Conservation (phyloP, 2,329 filamentous ascomycete genomes). For the Monosporascus ibericus region DNA sequence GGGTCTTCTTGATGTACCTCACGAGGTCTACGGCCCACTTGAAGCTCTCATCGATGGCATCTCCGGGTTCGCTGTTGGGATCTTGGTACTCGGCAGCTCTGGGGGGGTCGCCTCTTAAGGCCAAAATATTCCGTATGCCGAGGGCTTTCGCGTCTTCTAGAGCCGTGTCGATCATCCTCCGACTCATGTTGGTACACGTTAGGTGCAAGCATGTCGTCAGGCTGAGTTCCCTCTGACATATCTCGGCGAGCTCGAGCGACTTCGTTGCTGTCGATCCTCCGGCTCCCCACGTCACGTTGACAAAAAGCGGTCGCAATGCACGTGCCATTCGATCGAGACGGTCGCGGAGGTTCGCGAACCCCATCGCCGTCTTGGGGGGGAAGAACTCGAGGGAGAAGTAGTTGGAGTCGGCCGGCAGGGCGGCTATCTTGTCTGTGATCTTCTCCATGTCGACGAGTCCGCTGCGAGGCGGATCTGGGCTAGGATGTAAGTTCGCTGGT, state of each 20-base stretch:
- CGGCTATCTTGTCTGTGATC: constrained; percentile 92
- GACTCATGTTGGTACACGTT: constrained; percentile 97
- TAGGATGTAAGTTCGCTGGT: too few relatives aligned
- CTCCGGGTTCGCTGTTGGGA: constrained; percentile 49
- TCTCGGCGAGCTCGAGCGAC: constrained; percentile 87
- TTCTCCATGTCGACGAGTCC: constrained; percentile 57
- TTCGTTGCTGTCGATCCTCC: constrained; percentile 88
- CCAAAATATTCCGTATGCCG: constrained; percentile 90
- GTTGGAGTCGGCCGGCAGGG: constrained; percentile 70
- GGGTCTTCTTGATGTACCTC: constrained; percentile 74
- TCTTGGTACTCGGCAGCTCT: constrained; percentile 80
- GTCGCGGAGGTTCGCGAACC: constrained; percentile 86
- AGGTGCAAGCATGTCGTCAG: constrained; percentile 93
- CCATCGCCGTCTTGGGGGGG: constrained; percentile 94
- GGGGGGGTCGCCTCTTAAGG: constrained; percentile 85
- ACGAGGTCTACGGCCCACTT: constrained; percentile 86
- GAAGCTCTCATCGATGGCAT: constrained; percentile 69
- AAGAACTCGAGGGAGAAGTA: constrained; percentile 99
- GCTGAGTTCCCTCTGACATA: constrained; percentile 86
- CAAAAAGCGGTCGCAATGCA: constrained; percentile 84
- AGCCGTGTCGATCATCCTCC: constrained; percentile 76
- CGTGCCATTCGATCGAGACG: constrained; percentile 93
- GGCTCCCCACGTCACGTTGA: constrained; percentile 97
- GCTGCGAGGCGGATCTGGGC: too few relatives aligned
- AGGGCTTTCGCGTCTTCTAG: constrained; percentile 85